These are phyloP conservation scores for Ramaria sp. DNA, from an alignment of 768 basidiomycete species.

Conservation along the genomic window DNA sequence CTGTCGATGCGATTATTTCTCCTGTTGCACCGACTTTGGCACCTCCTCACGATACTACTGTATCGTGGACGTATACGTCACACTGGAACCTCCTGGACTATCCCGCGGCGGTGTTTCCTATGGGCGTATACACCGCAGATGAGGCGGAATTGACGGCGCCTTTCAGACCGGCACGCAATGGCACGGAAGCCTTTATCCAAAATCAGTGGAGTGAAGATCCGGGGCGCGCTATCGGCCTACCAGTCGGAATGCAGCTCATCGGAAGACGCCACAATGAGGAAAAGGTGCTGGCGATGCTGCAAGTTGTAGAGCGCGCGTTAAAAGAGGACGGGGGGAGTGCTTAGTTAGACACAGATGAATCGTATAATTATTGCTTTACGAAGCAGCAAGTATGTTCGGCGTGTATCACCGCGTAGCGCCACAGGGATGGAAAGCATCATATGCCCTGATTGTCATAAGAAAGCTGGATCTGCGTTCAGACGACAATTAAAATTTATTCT, in stretches of 20 bases:
- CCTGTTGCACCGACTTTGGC: conserved; percentile 37
- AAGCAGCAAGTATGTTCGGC: too few species aligned
- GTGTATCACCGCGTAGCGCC: too few species aligned
- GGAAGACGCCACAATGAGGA: conserved; percentile 42
- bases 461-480: too few species aligned
- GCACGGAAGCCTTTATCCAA: conserved; percentile 24
- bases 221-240: conserved; percentile 23
- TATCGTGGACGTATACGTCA: conserved; percentile 41
- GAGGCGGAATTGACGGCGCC: conserved; percentile 13
- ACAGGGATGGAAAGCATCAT: too few species aligned
- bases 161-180: conserved; percentile 21
- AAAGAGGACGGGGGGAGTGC: too few species aligned
- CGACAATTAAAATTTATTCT: too few species aligned
- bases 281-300: conserved; percentile 32
- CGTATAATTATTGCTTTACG: too few species aligned
- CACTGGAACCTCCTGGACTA: conserved; percentile 46
- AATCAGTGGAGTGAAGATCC: conserved; percentile 31
- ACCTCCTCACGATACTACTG: conserved; percentile 34
- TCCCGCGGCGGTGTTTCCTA: conserved; percentile 36
- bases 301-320: conserved; percentile 25
- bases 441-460: too few species aligned
- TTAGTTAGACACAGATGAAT: too few species aligned
- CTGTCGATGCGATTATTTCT: conserved; percentile 36
- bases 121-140: conserved; percentile 24
- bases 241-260: conserved; percentile 37